phyloP scores from a whole-genome alignment of 192 early-diverging fungal genomes.

The Backusella circina region DNA sequence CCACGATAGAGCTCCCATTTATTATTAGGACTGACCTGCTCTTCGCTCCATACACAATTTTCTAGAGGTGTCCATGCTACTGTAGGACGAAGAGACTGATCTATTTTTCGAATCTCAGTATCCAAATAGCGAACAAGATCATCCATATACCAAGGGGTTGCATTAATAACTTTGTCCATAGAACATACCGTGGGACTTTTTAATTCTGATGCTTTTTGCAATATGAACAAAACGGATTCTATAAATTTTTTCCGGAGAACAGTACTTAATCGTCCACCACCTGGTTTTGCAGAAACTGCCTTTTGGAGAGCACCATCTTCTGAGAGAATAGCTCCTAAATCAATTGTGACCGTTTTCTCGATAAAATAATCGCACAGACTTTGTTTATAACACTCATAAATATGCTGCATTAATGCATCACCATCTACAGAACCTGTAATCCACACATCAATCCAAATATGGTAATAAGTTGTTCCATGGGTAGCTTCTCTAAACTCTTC shows the following conservation, averaged over 20 bases:
- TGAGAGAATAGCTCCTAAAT: not conserved
- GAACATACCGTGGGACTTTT: constrained; percentile 45
- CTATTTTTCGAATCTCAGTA: constrained; percentile 26
- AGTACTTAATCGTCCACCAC: not conserved
- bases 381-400: constrained; percentile 48
- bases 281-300: not conserved
- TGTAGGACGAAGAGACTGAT: constrained; percentile 4
- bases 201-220: constrained; percentile 39
- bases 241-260: constrained; percentile 39
- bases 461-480: constrained; percentile 18
- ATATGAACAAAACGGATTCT: constrained; percentile 39
- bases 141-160: constrained; percentile 52
- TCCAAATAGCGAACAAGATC: constrained; percentile 43
- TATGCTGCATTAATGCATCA: constrained; percentile 36
- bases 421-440: constrained; percentile 40
- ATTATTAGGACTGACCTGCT: not conserved
- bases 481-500: constrained; percentile 21
- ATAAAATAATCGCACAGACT: constrained; percentile 54
- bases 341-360: constrained; percentile 13
- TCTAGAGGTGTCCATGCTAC: constrained; percentile 16
- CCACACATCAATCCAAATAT: constrained; percentile 47
- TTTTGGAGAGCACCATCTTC: constrained; percentile 4
- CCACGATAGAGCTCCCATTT: constrained; percentile 21
- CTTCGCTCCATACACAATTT: not conserved
- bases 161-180: constrained; percentile 27